Conservation (phyloP, 2,329 filamentous ascomycete species). For the Fusarium palustre region DNA sequence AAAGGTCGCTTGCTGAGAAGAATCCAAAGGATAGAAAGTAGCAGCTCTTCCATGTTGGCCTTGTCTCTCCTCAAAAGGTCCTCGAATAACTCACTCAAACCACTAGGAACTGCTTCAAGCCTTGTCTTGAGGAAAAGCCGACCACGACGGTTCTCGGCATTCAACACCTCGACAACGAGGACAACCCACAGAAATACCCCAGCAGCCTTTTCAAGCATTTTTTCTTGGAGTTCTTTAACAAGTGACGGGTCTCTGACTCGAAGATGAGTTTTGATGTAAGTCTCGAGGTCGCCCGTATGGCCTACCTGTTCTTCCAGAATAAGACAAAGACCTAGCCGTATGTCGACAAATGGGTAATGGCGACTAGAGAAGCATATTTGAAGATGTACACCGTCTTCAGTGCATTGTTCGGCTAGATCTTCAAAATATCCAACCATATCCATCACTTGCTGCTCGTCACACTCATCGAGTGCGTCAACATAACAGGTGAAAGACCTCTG, state of each 20-base stretch:
- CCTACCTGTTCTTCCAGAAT: constrained; percentile 44
- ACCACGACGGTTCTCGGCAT: constrained; percentile 50
- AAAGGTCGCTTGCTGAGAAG: constrained; percentile 62
- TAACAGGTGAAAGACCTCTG: constrained; percentile 25
- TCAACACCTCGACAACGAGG: constrained; percentile 55
- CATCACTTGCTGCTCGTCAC: constrained; percentile 55
- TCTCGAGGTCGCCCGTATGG: constrained; percentile 44
- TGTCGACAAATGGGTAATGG: constrained; percentile 59
- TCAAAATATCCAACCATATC: constrained; percentile 59
- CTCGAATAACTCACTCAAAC: constrained; percentile 61
- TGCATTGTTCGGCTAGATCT: constrained; percentile 45
- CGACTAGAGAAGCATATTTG: constrained; percentile 60
- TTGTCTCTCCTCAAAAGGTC: constrained; percentile 63
- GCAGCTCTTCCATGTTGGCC: constrained; percentile 54
- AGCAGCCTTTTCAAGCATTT: constrained; percentile 53
- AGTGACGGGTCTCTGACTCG: background rate
- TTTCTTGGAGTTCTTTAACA: background rate
- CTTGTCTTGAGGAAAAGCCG: constrained; percentile 40
- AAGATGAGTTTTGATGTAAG: constrained; percentile 34
- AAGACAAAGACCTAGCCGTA: constrained; percentile 45
- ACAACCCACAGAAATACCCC: constrained; percentile 61
- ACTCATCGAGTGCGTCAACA: constrained; percentile 63
- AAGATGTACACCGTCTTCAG: constrained; percentile 25
- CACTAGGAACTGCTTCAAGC: constrained; percentile 52
- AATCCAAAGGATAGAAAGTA: constrained; percentile 64